Conservation (phyloP, 2,329 filamentous ascomycete genomes). For the Phoma sp. region DNA sequence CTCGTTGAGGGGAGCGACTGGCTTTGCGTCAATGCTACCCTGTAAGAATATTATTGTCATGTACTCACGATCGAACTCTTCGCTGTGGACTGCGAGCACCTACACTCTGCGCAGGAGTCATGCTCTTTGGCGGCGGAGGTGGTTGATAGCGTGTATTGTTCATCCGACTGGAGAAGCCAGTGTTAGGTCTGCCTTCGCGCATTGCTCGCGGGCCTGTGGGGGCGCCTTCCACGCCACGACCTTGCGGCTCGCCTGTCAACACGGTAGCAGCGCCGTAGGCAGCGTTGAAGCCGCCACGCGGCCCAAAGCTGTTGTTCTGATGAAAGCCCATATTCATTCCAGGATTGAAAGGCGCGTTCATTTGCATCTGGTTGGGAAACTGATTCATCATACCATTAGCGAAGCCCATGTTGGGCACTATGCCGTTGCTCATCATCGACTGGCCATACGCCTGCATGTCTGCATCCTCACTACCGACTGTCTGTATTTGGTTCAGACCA, state of each 20-base stretch:
- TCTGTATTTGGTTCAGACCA: constrained; percentile 44
- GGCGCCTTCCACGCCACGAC: constrained; percentile 70
- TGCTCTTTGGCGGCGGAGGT: constrained; percentile 23
- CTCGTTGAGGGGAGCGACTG: constrained; percentile 43
- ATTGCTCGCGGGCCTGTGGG: constrained; percentile 95
- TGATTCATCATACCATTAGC: constrained; percentile 42
- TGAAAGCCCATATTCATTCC: constrained; percentile 48
- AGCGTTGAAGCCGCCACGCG: constrained; percentile 54
- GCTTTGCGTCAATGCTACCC: constrained; percentile 8
- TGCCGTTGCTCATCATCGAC: constrained; percentile 37
- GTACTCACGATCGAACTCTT: constrained; percentile 40
- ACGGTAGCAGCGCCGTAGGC: constrained; percentile 48
- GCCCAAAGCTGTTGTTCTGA: constrained; percentile 48
- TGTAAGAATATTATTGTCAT: too few species aligned
- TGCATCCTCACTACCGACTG: constrained; percentile 38
- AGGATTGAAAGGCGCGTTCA: constrained; percentile 48
- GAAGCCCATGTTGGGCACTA: constrained; percentile 33
- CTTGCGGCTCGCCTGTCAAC: constrained; percentile 48
- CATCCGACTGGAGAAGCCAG: constrained; percentile 70
- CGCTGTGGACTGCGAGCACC: constrained; percentile 33
- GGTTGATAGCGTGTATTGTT: constrained; percentile 37
- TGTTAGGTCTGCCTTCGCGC: constrained; percentile 86
- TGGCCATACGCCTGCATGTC: constrained; percentile 31
- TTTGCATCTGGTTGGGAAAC: constrained; percentile 62
- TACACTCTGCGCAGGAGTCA: constrained; percentile 27